Evolutionary conservation across 23 red algal species (phyloP), one percentile per base, ranked within the genome.

Genomic region (Gracilaria domingensis): DNA sequence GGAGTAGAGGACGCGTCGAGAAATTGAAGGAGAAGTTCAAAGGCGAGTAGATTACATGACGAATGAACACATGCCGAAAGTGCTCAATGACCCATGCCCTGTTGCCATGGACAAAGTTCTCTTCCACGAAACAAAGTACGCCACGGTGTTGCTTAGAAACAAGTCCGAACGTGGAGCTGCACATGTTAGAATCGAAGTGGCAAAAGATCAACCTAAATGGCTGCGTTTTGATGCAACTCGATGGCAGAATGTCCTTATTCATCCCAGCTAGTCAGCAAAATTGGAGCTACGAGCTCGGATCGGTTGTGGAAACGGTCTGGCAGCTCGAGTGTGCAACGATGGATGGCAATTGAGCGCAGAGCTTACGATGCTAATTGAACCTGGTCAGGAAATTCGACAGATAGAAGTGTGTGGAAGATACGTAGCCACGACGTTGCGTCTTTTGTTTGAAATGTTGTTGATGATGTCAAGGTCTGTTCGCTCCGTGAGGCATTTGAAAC

Each of bases 401-500:
- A 89, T 89, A 79, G 39, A 64, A 38, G 53, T 89, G 24, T 44
- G 85, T 23, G 85, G 85, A 12, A 39, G 71, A 50, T 89, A 89
- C 36, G 70, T 79, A 39, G 38, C 71, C 12, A 77, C 85, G 8
- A 89, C 85, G 32, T 67, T 89, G 56, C 72, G 85, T 51, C 74
- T 89, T 42, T 65, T 72, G 7, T 58, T 89, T 40, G 85, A 89
- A 61, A 89, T 70, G 66, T 48, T 89, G 54, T 79, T 54, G n/a
- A 91, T 91, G 88, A 32, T 74, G 26, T 48, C 54, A 30, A 33
- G 24, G 32, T 54, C 88, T 58, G 75, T 91, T 48, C 65, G 78
- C 42, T 70, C 88, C 53, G 36, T 91, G 20, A 51, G 77, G 36
- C 25, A 54, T 45, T 16, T 37, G 28, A 89, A 30, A 34, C n/a